phyloP scores from a whole-genome alignment of 2,329 filamentous ascomycete species.

The Sporothrix luriei region DNA sequence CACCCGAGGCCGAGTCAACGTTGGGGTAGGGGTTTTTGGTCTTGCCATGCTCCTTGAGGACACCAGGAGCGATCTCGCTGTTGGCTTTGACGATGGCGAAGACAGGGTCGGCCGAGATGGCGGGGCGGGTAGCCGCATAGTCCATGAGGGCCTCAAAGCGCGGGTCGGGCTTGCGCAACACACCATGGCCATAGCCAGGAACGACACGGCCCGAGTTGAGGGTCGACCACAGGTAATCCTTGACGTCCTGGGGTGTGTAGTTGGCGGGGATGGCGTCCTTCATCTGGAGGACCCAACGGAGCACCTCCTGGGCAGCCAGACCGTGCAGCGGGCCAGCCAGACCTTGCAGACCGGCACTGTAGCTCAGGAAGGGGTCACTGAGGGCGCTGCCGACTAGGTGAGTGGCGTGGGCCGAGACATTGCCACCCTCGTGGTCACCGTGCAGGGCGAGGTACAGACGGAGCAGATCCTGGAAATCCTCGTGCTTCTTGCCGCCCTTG shows the following conservation, averaged over 20 bases:
- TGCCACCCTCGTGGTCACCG: conserved; percentile 97
- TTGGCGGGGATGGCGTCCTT: conserved; percentile 78
- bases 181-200: conserved; percentile 92
- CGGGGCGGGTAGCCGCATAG: conserved; percentile 81
- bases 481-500: conserved; percentile 82
- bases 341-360: conserved; percentile 92
- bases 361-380: conserved; percentile 92
- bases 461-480: conserved; percentile 93
- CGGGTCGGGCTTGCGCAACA: conserved; percentile 94
- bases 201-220: conserved; percentile 93
- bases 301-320: conserved; percentile 92
- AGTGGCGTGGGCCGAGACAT: conserved; percentile 93
- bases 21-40: conserved; percentile 98
- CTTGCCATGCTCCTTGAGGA: conserved; percentile 94
- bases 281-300: conserved; percentile 97
- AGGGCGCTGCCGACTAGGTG: conserved; percentile 94
- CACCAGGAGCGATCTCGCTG: conserved; percentile 84
- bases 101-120: conserved; percentile 83
- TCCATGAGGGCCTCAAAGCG: conserved; percentile 97
- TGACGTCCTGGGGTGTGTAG: conserved; percentile 80
- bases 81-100: conserved; percentile 95
- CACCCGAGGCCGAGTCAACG: conserved; percentile 89
- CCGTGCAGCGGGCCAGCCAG: conserved; percentile 91
- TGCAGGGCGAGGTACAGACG: conserved; percentile 94
- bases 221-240: conserved; percentile 87